Evolutionary conservation across 176 grass and related monocot species (phyloP), one percentile per base, ranked within the genome.

Genomic region (Thalia dealbata): DNA sequence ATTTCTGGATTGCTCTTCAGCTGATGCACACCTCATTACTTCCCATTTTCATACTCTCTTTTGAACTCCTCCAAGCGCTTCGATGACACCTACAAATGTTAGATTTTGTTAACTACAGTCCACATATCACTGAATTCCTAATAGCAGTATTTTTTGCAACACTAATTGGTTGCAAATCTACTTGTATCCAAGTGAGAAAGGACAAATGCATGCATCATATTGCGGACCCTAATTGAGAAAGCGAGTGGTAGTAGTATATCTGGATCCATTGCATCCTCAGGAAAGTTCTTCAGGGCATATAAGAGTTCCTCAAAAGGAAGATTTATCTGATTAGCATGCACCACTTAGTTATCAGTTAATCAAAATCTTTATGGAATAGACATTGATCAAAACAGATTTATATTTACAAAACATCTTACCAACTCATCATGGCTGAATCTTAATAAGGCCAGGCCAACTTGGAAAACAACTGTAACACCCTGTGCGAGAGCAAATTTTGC

Each of bases 401-500:
- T 38, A 4, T 28, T 43, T 32, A 84, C 8, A n/a, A 75, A 27
- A 76, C 52, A 78, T 70, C 85, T 86, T 42, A 93, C 95, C 81
- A 99, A 76, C 65, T 93, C 87, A 81, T 99, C 85, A 80, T 99
- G 90, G 73, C 90, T 86, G 79, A 85, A 91, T 84, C 74, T 93
- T 75, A 99, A 60, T 50, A 99, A 83, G 71, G 85, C 90, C 74
- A 99, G 79, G 71, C 95, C 95, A 77, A 99, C 79, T 86, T 99
- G 82, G 48, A 99, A 99, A 46, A 93, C 85, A 52, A 99, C 81
- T 89, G 91, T 88, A 55, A 91, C 88, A 75, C 95, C 95, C 95
- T 99, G 64, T 24, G 75, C 14, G 14, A 75, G 76, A 24, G 16
- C 68, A 74, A 61, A 35, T 26, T 10, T 61, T 9, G 44, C 19